Conservation (phyloP, 148 eudicot genomes). For the Agrostemma githago region DNA sequence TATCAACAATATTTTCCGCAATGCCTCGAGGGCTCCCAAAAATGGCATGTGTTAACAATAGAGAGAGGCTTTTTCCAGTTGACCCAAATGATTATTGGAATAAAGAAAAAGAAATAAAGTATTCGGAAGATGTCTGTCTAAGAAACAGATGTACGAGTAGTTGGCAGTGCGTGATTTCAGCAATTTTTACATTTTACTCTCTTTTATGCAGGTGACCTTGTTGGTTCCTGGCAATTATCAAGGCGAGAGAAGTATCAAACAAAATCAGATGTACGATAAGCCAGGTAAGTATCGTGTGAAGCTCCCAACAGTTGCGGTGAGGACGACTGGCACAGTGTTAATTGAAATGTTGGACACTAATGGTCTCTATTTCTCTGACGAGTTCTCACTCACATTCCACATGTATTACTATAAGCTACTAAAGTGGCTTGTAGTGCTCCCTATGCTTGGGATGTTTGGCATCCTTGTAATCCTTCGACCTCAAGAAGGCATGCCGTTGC, state of each 20-base stretch:
- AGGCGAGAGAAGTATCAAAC: constrained; percentile 86
- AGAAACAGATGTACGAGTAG: neutral
- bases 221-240: constrained; percentile 96
- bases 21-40: neutral
- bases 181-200: constrained; percentile 8
- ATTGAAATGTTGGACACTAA: constrained; percentile 86
- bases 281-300: constrained; percentile 73
- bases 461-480: constrained; percentile 80
- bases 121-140: neutral
- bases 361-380: constrained; percentile 79
- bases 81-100: neutral
- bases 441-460: constrained; percentile 94
- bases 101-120: too few relatives aligned
- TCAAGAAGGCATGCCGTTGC: constrained; percentile 82
- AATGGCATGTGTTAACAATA: neutral
- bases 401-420: constrained; percentile 83
- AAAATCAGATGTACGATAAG: constrained; percentile 45
- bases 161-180: neutral
- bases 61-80: neutral
- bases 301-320: constrained; percentile 86
- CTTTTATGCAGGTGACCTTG: constrained; percentile 48
- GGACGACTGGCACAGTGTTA: constrained; percentile 80
- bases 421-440: constrained; percentile 93
- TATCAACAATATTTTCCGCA: neutral
- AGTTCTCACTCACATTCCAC: constrained; percentile 86